Evolutionary conservation across 2,329 filamentous ascomycete species (phyloP).

Genomic region (Ophiostoma montium): DNA sequence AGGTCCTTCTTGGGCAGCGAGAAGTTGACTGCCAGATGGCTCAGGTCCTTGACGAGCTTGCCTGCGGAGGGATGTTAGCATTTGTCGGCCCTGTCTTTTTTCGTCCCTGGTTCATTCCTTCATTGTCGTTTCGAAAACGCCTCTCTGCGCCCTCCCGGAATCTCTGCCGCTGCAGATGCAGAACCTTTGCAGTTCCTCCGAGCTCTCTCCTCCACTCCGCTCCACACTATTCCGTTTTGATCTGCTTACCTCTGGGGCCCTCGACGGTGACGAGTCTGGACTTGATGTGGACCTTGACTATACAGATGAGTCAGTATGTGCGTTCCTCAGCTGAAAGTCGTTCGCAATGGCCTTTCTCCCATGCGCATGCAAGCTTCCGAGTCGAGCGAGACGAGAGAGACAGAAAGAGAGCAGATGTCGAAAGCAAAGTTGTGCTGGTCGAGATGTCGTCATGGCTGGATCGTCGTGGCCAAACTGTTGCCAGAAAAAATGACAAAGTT

Average conservation of each 20-base stretch:
- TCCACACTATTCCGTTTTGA: not conserved
- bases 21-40: conserved; percentile 95
- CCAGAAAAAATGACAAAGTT: too few relatives aligned
- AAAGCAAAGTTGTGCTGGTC: too few relatives aligned
- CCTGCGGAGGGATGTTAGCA: conserved; percentile 33
- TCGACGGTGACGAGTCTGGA: conserved; percentile 92
- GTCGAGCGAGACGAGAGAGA: not conserved
- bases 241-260: conserved; percentile 68
- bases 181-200: not conserved
- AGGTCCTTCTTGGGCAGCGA: conserved; percentile 68
- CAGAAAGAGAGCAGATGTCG: not conserved
- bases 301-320: conserved; percentile 21
- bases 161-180: too few relatives aligned
- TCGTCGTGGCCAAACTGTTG: too few relatives aligned
- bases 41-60: conserved; percentile 94
- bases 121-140: too few relatives aligned
- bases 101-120: not conserved
- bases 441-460: too few relatives aligned
- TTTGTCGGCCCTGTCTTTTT: not conserved
- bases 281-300: conserved; percentile 97
- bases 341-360: not conserved
- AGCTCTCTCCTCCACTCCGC: not conserved
- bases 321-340: not conserved
- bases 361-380: not conserved
- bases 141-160: too few relatives aligned